These are phyloP conservation scores for Asterochloris erici DNA, from an alignment of 139 green algal genomes.

Conservation along the genomic window DNA sequence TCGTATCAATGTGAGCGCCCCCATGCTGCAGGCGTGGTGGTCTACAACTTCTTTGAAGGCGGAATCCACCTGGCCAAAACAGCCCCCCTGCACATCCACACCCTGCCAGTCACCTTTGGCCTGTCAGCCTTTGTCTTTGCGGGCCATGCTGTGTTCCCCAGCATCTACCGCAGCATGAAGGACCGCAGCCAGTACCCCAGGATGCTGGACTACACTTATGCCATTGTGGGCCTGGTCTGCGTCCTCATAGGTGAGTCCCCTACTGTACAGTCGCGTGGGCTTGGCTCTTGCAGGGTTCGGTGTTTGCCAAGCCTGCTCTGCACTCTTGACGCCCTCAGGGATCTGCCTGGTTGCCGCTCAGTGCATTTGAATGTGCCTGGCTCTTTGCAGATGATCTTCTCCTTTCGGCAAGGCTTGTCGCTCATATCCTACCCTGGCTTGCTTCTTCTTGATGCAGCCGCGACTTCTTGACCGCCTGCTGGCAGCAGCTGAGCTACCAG, in stretches of 20 bases:
- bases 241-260: constrained; percentile 16
- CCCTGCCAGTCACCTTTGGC: constrained; percentile 31
- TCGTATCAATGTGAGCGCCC: neutral
- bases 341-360: no score
- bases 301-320: neutral
- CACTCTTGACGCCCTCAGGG: no score
- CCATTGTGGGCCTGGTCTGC: constrained; percentile 27
- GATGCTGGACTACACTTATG: constrained; percentile 34
- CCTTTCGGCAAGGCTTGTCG: no score
- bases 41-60: constrained; percentile 15
- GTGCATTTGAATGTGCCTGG: no score
- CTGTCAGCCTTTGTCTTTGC: constrained; percentile 40
- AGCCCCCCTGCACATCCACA: constrained; percentile 1
- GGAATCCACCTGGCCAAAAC: constrained; percentile 10
- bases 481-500: neutral
- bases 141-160: constrained; percentile 41
- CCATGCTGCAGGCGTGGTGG: constrained; percentile 9
- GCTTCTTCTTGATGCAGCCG: no score
- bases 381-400: no score
- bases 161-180: constrained; percentile 38
- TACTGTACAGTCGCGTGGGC: neutral
- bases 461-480: no score
- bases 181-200: constrained; percentile 26
- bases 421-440: no score
- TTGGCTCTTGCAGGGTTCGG: neutral